Evolutionary conservation across 495 filamentous ascomycete genomes (phyloP).

Genomic region (Beverwykella pulmonaria): DNA sequence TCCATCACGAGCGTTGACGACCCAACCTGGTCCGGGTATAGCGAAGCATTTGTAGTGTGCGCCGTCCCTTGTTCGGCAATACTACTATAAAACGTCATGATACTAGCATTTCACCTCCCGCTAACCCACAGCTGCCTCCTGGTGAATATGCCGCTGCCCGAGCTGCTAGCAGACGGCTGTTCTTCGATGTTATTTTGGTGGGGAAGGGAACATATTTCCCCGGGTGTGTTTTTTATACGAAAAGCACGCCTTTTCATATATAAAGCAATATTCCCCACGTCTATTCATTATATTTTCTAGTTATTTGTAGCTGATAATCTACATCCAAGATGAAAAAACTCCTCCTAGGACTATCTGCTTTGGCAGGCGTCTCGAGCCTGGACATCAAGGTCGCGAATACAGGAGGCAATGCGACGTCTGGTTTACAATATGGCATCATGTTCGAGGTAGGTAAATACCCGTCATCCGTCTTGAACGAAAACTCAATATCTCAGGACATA

Average conservation of each 20-base stretch:
- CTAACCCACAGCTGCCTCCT: neutral
- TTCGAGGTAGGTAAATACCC: slow-evolving; percentile 52
- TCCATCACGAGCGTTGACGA: slow-evolving; percentile 7
- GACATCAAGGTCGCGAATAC: slow-evolving; percentile 48
- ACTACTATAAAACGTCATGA: slow-evolving; percentile 3
- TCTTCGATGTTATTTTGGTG: neutral
- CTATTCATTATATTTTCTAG: too few relatives aligned
- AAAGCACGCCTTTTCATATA: too few relatives aligned
- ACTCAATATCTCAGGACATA: slow-evolving; percentile 56
- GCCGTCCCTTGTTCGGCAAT: neutral
- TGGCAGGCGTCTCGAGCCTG: slow-evolving; percentile 28
- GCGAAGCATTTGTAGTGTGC: slow-evolving; percentile 12
- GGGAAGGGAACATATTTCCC: neutral
- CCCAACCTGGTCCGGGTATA: neutral
- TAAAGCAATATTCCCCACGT: too few relatives aligned
- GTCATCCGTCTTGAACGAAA: too few relatives aligned
- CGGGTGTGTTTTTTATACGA: neutral
- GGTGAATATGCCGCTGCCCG: neutral
- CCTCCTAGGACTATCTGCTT: slow-evolving; percentile 11
- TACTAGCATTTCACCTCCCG: neutral
- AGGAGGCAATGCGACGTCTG: slow-evolving; percentile 58
- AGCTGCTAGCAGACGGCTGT: neutral
- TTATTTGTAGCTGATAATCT: too few relatives aligned
- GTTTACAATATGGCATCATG: slow-evolving; percentile 63
- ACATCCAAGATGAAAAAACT: slow-evolving; percentile 8